Evolutionary conservation across 2,329 filamentous ascomycete genomes (phyloP).

Genomic region (Aspergillus alliaceus): DNA sequence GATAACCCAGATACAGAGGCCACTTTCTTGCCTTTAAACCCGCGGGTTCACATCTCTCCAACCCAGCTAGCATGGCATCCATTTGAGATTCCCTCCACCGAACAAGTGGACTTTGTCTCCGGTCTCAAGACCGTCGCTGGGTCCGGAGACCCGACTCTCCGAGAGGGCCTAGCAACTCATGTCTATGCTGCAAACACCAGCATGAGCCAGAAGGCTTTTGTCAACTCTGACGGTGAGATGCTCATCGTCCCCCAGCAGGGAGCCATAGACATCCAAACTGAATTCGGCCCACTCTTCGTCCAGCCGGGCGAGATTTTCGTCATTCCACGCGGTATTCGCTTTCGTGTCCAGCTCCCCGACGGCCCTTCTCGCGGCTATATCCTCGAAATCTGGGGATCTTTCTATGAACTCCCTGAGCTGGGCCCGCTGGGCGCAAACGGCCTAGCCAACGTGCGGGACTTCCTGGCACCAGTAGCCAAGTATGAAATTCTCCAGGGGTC

Average conservation of each 20-base stretch:
- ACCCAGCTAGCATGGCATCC: conserved; percentile 60
- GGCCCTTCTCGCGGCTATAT: conserved; percentile 66
- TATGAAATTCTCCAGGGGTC: conserved; percentile 58
- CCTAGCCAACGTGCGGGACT: conserved; percentile 66
- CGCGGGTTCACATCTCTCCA: conserved; percentile 55
- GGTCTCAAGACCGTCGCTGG: conserved; percentile 56
- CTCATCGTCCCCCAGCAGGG: conserved; percentile 67
- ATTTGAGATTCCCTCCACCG: conserved; percentile 51
- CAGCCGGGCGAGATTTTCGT: conserved; percentile 68
- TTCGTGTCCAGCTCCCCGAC: conserved; percentile 60
- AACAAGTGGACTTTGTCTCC: conserved; percentile 57
- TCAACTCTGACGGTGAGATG: conserved; percentile 65
- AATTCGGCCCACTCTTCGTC: conserved; percentile 64
- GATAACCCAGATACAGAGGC: conserved; percentile 35
- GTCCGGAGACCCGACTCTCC: conserved; percentile 58
- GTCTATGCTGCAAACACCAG: conserved; percentile 57
- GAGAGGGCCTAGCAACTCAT: conserved; percentile 56
- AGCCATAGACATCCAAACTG: conserved; percentile 66
- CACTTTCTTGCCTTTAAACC: conserved; percentile 44
- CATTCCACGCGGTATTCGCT: conserved; percentile 65
- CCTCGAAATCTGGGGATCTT: conserved; percentile 64
- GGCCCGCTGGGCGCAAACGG: conserved; percentile 67
- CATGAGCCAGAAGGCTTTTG: conserved; percentile 59
- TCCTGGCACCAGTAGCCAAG: conserved; percentile 60
- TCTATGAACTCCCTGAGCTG: conserved; percentile 66